Evolutionary conservation across 148 eudicot genomes (phyloP).

Genomic region (Arctostaphylos glauca): DNA sequence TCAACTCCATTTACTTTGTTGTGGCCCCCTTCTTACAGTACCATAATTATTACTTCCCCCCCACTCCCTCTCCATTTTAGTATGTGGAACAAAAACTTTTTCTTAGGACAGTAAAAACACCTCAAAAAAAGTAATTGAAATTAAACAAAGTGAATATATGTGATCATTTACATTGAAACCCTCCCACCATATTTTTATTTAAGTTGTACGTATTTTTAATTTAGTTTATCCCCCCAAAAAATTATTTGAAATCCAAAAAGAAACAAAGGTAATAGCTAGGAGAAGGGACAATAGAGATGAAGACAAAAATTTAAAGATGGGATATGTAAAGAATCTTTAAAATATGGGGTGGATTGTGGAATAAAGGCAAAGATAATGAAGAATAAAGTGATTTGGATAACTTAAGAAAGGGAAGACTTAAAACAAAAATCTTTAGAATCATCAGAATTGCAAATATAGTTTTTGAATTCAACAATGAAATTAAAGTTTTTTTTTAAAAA

Average conservation of each 20-base stretch:
- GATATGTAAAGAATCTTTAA: constrained; percentile 11
- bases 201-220: background rate
- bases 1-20: constrained; percentile 8
- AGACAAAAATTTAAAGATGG: constrained; percentile 26
- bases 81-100: constrained; percentile 6
- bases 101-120: background rate
- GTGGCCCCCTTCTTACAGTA: constrained; percentile 26
- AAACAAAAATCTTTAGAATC: background rate
- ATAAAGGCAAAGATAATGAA: constrained; percentile 30
- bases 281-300: constrained; percentile 16
- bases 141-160: background rate
- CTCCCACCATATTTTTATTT: background rate
- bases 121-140: background rate
- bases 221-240: background rate
- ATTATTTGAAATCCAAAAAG: background rate
- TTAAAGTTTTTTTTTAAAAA: background rate
- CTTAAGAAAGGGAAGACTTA: constrained; percentile 13
- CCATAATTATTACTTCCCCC: constrained; percentile 7
- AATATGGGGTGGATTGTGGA: constrained; percentile 20
- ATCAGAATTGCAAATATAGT: background rate
- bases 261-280: background rate
- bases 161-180: background rate
- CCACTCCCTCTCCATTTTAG: background rate
- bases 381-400: constrained; percentile 39
- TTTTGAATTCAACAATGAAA: background rate